Evolutionary conservation across 2,329 filamentous ascomycete species (phyloP), one percentile per base, ranked within the genome.

Genomic region (Chaetomium sp.): DNA sequence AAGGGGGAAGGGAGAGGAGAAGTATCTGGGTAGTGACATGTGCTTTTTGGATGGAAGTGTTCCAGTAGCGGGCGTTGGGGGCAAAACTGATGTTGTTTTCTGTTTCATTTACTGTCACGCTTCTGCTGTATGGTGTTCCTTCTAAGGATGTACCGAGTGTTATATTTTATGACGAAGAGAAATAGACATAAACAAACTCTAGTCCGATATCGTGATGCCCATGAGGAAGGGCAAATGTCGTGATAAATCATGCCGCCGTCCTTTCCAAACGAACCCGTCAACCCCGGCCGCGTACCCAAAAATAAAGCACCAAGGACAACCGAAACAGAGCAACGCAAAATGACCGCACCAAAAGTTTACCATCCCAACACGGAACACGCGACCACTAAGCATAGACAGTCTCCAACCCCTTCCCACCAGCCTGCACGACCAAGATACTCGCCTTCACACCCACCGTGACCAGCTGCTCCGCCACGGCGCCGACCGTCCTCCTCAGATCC

Each of bases 381-480:
- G 4, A 23, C 31, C n/a, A 9, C 29, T 51, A 60, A 50, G 50
- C 47, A 56, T 60, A 66, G 21, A 65, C 45, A 53, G 63, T 33
- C 31, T 64, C 65, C 57, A 58, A 38, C 12, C 63, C 66, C 82
- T 25, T 68, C 21, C 68, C 67, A 3, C 76, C 80, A 45, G 88
- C 89, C 76, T 92, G 87, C 31, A 93, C 82, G 62, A 93, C 84
- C 60, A 93, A 78, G 29, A 93, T 77, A 74, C 90, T 92, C 0
- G 88, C 86, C 68, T 82, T 83, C n/a, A 90, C 76, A 13, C 82
- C 83, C 53, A 80, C 81, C 59, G 81, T 81, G 51, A 87, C 82
- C n/a, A 90, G 76, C 63, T 82, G 80, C 74, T 88, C 84, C 10
- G 85, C 86, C 33, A 87, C 78, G n/a, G 80, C 76, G 10, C 89